These are phyloP conservation scores for Conringia planisiliqua DNA, from an alignment of 345 rosid genomes.

Conservation along the genomic window DNA sequence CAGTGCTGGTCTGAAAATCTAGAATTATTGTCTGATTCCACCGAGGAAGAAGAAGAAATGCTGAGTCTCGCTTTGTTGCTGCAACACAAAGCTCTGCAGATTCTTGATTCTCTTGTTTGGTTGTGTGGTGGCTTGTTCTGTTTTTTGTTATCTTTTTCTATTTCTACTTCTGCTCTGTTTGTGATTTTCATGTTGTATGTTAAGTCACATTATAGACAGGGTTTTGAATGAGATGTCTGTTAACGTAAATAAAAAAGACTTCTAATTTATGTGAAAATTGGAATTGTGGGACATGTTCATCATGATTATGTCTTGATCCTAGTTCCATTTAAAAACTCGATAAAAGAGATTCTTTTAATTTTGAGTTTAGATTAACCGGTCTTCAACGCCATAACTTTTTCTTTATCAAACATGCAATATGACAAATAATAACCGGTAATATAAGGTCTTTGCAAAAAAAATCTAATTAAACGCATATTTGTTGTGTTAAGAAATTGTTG, in stretches of 20 bases:
- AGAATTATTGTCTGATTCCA: constrained; percentile 33
- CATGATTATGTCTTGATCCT: constrained; percentile 51
- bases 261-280: not conserved
- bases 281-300: constrained; percentile 19
- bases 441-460: not conserved
- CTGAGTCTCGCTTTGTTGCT: constrained; percentile 64
- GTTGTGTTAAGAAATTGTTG: not conserved
- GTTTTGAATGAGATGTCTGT: constrained; percentile 28
- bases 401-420: no score
- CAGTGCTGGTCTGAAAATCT: constrained; percentile 45
- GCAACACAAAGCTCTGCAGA: constrained; percentile 68
- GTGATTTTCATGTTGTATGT: constrained; percentile 23
- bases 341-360: not conserved
- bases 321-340: not conserved
- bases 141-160: not conserved
- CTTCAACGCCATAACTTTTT: not conserved
- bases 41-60: constrained; percentile 56
- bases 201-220: constrained; percentile 15
- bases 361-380: not conserved
- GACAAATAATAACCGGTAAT: no score
- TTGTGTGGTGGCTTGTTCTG: constrained; percentile 11
- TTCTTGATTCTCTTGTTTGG: constrained; percentile 34
- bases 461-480: not conserved
- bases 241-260: not conserved
- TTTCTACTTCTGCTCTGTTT: constrained; percentile 13